Evolutionary conservation across 768 basidiomycete genomes (phyloP).

Genomic region (Lactifluus piperatus): DNA sequence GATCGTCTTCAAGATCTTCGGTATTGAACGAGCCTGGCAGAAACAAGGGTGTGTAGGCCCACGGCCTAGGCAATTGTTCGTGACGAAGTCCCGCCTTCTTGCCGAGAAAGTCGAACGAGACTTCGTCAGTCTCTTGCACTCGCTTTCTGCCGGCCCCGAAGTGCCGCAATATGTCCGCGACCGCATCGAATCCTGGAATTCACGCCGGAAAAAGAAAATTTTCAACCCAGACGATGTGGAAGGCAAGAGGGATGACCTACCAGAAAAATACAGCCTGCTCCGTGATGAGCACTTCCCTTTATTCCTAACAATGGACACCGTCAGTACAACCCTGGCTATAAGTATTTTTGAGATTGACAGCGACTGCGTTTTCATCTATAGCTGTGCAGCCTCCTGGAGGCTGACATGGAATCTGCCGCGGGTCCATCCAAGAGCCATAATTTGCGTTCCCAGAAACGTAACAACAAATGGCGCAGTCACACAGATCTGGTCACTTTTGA

Average conservation of each 20-base stretch:
- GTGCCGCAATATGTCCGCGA: slow-evolving; percentile 33
- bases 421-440: not conserved
- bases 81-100: slow-evolving; percentile 59
- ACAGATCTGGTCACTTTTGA: slow-evolving; percentile 34
- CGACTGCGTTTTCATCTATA: slow-evolving; percentile 20
- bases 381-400: slow-evolving; percentile 43
- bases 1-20: slow-evolving; percentile 69
- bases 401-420: slow-evolving; percentile 27
- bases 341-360: not conserved
- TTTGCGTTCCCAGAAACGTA: not conserved
- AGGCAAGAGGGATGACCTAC: slow-evolving; percentile 37
- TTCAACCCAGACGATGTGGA: slow-evolving; percentile 37
- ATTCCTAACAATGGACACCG: slow-evolving; percentile 59
- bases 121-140: slow-evolving; percentile 43
- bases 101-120: slow-evolving; percentile 66
- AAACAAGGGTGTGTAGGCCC: slow-evolving; percentile 28
- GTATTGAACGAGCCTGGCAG: slow-evolving; percentile 50
- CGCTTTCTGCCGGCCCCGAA: slow-evolving; percentile 32
- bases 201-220: slow-evolving; percentile 23
- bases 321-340: slow-evolving; percentile 23
- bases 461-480: not conserved
- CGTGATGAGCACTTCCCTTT: slow-evolving; percentile 57
- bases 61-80: slow-evolving; percentile 60
- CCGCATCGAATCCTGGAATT: slow-evolving; percentile 18
- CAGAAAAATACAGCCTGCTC: slow-evolving; percentile 45